A percentile compares a stretch with the other conserved stretches of the same genome.
These are phyloP conservation scores for Ophiostoma sp. DNA, from an alignment of 2,329 filamentous ascomycete genomes.

Conservation along the genomic window DNA sequence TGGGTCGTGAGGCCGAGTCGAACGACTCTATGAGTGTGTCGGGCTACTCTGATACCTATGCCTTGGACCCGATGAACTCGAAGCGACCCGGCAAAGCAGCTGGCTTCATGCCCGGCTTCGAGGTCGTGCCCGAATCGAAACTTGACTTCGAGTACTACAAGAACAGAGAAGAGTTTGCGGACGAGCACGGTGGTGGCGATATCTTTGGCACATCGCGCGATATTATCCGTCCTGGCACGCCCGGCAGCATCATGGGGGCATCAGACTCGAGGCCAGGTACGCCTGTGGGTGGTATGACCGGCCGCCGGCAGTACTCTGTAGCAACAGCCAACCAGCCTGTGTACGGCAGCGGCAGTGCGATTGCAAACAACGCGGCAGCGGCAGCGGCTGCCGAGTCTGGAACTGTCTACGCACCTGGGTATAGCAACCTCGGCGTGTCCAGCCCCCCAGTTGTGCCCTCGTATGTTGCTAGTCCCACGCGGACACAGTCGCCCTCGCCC, in stretches of 20 bases:
- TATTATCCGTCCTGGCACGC: constrained; percentile 57
- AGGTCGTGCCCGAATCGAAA: constrained; percentile 78
- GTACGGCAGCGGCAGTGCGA: constrained; percentile 14
- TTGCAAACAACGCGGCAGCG: constrained; percentile 1
- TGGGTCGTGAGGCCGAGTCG: constrained; percentile 56
- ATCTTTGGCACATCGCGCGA: constrained; percentile 58
- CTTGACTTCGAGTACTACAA: constrained; percentile 93
- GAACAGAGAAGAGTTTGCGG: constrained; percentile 78
- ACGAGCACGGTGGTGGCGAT: constrained; percentile 76
- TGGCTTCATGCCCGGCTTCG: constrained; percentile 62
- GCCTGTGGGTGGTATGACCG: constrained; percentile 39
- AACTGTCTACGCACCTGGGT: constrained; percentile 26
- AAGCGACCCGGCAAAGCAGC: constrained; percentile 46
- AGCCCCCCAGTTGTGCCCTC: constrained; percentile 20
- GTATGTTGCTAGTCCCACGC: constrained; percentile 13
- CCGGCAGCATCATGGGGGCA: constrained; percentile 46
- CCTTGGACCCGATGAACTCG: constrained; percentile 72
- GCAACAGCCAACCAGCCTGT: constrained; percentile 5
- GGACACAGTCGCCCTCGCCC: constrained; percentile 24
- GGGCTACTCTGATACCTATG: constrained; percentile 77
- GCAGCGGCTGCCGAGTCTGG: constrained; percentile 16
- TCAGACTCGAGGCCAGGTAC: constrained; percentile 49
- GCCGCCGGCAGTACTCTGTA: constrained; percentile 28
- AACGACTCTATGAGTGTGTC: constrained; percentile 55
- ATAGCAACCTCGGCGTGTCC: constrained; percentile 23